A percentile compares a stretch with the other conserved stretches of the same genome.
Evolutionary conservation across 2,329 filamentous ascomycete species (phyloP).

Genomic region (Xylariomycetidae sp.): DNA sequence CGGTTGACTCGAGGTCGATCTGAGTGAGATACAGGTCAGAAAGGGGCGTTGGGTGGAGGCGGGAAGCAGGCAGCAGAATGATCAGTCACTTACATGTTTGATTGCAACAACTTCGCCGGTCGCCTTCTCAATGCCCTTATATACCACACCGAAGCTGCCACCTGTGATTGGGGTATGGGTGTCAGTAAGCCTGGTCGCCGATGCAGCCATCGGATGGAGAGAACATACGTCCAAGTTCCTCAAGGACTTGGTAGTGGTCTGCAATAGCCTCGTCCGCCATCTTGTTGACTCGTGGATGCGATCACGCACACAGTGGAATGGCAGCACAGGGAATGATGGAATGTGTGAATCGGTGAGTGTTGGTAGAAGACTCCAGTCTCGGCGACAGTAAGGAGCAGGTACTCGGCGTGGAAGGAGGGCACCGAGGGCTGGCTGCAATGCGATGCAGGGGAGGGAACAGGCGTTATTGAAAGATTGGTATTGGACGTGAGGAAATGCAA

Average conservation of each 20-base stretch:
- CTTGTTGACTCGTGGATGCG: too few relatives aligned
- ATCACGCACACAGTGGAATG: too few relatives aligned
- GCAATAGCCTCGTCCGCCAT: slow-evolving; percentile 67
- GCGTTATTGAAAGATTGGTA: too few relatives aligned
- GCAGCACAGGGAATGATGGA: slow-evolving; percentile 4
- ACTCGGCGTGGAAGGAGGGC: too few relatives aligned
- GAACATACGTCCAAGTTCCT: slow-evolving; percentile 89
- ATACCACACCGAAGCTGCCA: slow-evolving; percentile 94
- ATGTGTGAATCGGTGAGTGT: too few relatives aligned
- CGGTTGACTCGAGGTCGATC: slow-evolving; percentile 98
- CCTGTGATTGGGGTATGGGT: slow-evolving; percentile 50
- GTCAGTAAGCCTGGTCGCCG: not conserved
- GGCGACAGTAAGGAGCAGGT: too few relatives aligned
- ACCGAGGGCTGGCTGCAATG: too few relatives aligned
- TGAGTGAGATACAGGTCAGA: slow-evolving; percentile 34
- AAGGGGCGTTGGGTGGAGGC: too few relatives aligned
- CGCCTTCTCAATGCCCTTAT: slow-evolving; percentile 87
- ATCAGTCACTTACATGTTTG: slow-evolving; percentile 71
- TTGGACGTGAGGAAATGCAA: too few relatives aligned
- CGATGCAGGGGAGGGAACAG: too few relatives aligned
- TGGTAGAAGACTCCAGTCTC: too few relatives aligned
- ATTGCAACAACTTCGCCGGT: slow-evolving; percentile 94
- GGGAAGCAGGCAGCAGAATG: not conserved
- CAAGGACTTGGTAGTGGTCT: slow-evolving; percentile 86
- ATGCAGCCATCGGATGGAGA: not conserved